Conservation (phyloP, 2,329 filamentous ascomycete genomes). For the Colletotrichum trifolii region DNA sequence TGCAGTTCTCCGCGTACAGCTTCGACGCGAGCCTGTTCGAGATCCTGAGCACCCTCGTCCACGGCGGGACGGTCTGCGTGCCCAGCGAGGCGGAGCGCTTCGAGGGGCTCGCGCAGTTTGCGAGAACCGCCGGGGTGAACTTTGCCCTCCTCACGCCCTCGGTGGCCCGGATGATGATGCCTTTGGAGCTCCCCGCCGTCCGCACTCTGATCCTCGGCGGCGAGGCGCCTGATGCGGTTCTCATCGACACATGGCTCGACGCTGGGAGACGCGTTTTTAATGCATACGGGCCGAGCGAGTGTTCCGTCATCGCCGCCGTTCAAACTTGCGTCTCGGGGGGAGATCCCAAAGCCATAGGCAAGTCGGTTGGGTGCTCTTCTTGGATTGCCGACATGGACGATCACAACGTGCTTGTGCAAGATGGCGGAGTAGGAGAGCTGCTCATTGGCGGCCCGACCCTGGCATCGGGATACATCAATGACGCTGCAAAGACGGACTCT, state of each 20-base stretch:
- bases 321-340: conserved; percentile 2
- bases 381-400: conserved; percentile 39
- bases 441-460: conserved; percentile 33
- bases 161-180: conserved; percentile 26
- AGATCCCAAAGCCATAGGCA: conserved; percentile 38
- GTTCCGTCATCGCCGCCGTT: conserved; percentile 16
- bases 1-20: conserved; percentile 45
- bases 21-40: conserved; percentile 51
- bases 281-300: conserved; percentile 25
- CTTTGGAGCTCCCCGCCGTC: background rate
- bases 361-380: conserved; percentile 24
- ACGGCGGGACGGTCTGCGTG: conserved; percentile 48
- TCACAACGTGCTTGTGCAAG: conserved; percentile 31
- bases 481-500: background rate
- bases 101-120: conserved; percentile 35
- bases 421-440: conserved; percentile 38
- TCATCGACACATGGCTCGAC: background rate
- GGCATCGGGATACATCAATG: background rate
- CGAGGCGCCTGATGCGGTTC: conserved; percentile 28
- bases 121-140: conserved; percentile 29
- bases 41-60: conserved; percentile 49
- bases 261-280: conserved; percentile 2
- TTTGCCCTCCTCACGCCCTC: conserved; percentile 34
- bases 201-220: conserved; percentile 13
- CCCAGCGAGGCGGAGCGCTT: conserved; percentile 33